Base-by-base conservation (phyloP, 2,329 filamentous ascomycete species). In the Xylaria sp. region DNA sequence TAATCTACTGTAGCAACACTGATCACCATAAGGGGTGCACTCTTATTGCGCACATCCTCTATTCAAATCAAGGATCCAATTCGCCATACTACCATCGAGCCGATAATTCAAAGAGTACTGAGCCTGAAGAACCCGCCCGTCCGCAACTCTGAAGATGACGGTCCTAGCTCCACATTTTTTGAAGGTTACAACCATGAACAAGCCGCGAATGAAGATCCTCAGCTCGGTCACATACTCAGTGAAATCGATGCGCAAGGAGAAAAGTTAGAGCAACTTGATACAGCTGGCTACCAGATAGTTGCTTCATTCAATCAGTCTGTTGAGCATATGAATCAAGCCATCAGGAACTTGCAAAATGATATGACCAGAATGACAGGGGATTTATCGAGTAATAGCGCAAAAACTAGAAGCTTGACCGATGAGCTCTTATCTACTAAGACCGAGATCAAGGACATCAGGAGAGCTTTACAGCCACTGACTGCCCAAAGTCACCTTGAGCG, bases 191-290 rank as follows among this genome's bases (percentile, higher is more conserved):
- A 32, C 34, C 12, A 41, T 2, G 51, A 59, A 41, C 62, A 68
- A 25, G 25, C 68, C 3, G 51, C 59, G n/a, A 55, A 65, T 15
- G 66, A 58, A 12, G 54, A 65, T 8, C 46, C 73, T n/a, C 72
- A 77, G 18, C 59, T 81, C 20, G 32, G 75, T 44, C 73, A 74
- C n/a, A 72, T 82, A n/a, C 77, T 80, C 44, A 68, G 75, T 25
- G 74, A 81, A 34, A 61, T 84, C 4, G 75, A 80, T 44, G 66
- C 70, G 2, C 81, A 83, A 56, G 72, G 75, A 46, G 76, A 78
- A 48, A 76, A 81, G 20, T 80, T 83, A 65, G 75, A 79, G 8
- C 78, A 77, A 39, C 79, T 84, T 52, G 80, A 81, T 64, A 78
- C 72, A 28, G 77, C 80, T 7, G 81, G 81, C 1, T 77, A 76